Percentiles rank a stretch among this genome's conserved stretches.
Evolutionary conservation across 1,284 basidiomycete genomes (phyloP).

Genomic region (Ganoderma lucidum): DNA sequence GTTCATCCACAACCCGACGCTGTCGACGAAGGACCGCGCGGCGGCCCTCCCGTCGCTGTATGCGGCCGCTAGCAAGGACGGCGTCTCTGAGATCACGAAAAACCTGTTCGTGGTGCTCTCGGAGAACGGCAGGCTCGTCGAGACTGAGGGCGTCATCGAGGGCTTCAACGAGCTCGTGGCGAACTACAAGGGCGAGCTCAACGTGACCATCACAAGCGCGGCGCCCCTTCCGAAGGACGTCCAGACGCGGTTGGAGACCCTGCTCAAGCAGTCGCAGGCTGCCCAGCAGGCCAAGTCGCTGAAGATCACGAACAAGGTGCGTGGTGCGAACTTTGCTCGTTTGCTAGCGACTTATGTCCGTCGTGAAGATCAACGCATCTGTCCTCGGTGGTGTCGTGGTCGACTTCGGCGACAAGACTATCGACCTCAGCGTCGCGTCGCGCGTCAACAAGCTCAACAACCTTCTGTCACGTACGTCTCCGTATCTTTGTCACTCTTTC

Average conservation of each 20-base stretch:
- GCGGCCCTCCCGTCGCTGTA: constrained; percentile 77
- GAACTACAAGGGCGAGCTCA: constrained; percentile 93
- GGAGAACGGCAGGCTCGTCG: constrained; percentile 91
- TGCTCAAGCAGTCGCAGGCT: constrained; percentile 85
- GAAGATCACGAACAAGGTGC: constrained; percentile 89
- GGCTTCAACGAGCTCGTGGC: constrained; percentile 93
- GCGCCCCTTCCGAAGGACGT: constrained; percentile 79
- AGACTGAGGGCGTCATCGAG: constrained; percentile 89
- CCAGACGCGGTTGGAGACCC: constrained; percentile 78
- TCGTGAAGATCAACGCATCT: constrained; percentile 80
- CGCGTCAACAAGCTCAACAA: constrained; percentile 44
- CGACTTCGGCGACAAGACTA: constrained; percentile 91
- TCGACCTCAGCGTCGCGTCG: constrained; percentile 14
- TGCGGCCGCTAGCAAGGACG: constrained; percentile 70
- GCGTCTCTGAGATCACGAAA: constrained; percentile 87
- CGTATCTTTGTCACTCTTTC: not conserved
- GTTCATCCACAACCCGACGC: constrained; percentile 90
- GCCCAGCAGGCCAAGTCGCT: constrained; percentile 87
- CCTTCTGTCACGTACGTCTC: constrained; percentile 74
- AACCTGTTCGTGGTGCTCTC: constrained; percentile 93
- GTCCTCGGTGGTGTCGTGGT: constrained; percentile 92
- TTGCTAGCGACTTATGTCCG: not conserved
- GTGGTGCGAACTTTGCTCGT: constrained; percentile 20
- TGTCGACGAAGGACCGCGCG: constrained; percentile 81
- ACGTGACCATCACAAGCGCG: constrained; percentile 92